phyloP scores from a whole-genome alignment of 352 stramenopile genomes.

The Phytophthora cactorum region DNA sequence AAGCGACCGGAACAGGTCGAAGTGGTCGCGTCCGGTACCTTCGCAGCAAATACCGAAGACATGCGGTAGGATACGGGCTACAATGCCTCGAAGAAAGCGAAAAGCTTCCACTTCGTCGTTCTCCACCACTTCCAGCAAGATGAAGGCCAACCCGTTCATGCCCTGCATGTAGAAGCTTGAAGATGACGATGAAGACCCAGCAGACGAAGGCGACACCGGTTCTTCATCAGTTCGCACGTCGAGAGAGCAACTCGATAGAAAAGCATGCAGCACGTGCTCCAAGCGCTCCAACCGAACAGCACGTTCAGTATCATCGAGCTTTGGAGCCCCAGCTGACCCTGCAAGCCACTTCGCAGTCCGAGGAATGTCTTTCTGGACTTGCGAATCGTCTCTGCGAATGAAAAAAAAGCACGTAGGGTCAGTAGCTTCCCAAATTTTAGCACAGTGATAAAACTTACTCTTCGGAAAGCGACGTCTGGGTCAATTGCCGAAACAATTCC shows the following conservation, averaged over 20 bases:
- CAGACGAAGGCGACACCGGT: conserved; percentile 32
- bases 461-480: conserved; percentile 45
- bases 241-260: conserved; percentile 64
- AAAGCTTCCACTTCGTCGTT: conserved; percentile 65
- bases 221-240: conserved; percentile 50
- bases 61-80: conserved; percentile 73
- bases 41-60: conserved; percentile 74
- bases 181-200: conserved; percentile 22
- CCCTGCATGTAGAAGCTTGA: conserved; percentile 85
- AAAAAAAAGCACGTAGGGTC: background rate
- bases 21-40: conserved; percentile 53
- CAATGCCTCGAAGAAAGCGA: conserved; percentile 66
- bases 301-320: conserved; percentile 41
- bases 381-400: conserved; percentile 55
- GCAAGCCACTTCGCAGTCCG: conserved; percentile 80
- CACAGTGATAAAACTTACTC: conserved; percentile 42
- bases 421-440: conserved; percentile 2
- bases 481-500: conserved; percentile 22
- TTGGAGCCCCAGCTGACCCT: conserved; percentile 60
- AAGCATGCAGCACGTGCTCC: conserved; percentile 66
- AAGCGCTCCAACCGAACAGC: conserved; percentile 45
- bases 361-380: conserved; percentile 85
- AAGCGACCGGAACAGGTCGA: conserved; percentile 76
- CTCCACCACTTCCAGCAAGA: conserved; percentile 68
- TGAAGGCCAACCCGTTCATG: conserved; percentile 86